Conservation (phyloP, 2,329 filamentous ascomycete genomes). For the Fusarium protoensiforme region DNA sequence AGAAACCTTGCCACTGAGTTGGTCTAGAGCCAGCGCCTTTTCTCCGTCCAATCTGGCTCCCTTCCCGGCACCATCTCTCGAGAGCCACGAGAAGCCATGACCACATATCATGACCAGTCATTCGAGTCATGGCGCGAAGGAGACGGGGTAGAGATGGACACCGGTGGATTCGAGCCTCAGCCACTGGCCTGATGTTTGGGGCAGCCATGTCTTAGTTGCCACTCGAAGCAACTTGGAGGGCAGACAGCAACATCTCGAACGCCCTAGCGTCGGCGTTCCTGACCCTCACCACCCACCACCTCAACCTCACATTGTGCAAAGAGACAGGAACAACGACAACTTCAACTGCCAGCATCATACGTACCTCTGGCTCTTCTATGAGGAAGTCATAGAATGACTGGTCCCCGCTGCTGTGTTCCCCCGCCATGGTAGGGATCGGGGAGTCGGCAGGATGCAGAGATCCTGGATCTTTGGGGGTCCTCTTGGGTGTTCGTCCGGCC, state of each 20-base stretch:
- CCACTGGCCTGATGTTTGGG: conserved; percentile 41
- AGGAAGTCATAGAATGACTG: conserved; percentile 46
- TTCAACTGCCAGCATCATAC: conserved; percentile 7
- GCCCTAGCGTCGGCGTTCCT: not conserved
- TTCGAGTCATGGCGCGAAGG: conserved; percentile 15
- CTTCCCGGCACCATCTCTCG: conserved; percentile 6
- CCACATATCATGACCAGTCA: conserved; percentile 13
- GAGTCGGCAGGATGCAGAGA: conserved; percentile 15
- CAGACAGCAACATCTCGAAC: conserved; percentile 12
- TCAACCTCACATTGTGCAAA: conserved; percentile 21
- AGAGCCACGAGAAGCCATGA: conserved; percentile 4
- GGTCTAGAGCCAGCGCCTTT: not conserved
- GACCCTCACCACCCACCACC: conserved; percentile 7
- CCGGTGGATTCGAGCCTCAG: conserved; percentile 36
- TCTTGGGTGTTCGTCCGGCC: conserved; percentile 22
- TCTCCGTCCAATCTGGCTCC: conserved; percentile 5
- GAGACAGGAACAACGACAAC: conserved; percentile 11
- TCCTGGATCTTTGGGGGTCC: conserved; percentile 13
- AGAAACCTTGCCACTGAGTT: conserved; percentile 1
- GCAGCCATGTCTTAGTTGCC: conserved; percentile 35
- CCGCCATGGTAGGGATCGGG: conserved; percentile 38
- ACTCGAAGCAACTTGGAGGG: conserved; percentile 8
- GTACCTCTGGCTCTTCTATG: conserved; percentile 44
- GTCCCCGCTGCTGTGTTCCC: conserved; percentile 33
- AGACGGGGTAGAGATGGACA: conserved; percentile 6